Evolutionary conservation across 768 basidiomycete genomes (phyloP), one percentile per base, ranked within the genome.

Genomic region (Dictyophora rubrovolvata): DNA sequence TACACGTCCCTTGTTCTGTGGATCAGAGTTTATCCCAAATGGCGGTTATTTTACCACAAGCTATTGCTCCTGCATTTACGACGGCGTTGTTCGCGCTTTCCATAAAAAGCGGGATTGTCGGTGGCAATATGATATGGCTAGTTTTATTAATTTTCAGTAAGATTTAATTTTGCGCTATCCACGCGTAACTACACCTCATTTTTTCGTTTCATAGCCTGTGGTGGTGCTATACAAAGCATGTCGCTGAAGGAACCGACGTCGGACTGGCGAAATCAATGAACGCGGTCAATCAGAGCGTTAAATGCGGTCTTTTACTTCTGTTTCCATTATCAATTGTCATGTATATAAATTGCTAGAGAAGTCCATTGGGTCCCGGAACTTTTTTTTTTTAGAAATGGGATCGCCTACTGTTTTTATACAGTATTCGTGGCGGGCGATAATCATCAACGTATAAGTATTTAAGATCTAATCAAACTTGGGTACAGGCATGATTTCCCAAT

Each of bases 61-160:
- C 63, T 34, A 48, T 64, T 36, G 59, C 63, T n/a, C 62, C 62
- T 34, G 62, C 60, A 34, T 60, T 62, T 46, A 60, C 60, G 1
- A 62, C 62, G 21, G 57, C 63, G 8, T 52, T 62, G 8, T 63
- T 64, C 46, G 63, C 63, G 11, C 48, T 54, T 42, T 64, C 63
- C 21, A 56, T 64, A 28, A 54, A 61, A 46, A 61, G 55, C 48
- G 56, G 46, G 21, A 53, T 64, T 56, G 49, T 60, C 18, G 56
- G 56, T 17, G 63, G 63, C 10, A 60, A 64, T 35, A 37, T 64
- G 12, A 54, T 64, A 18, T 64, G 63, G 63, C 36, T 64, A n/a
- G 21, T 64, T 10, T 48, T 61, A 23, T 53, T 61, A 18, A 48
- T 48, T 16, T 37, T 61, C 52, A 50, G 62, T 63, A 47, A 50